Conservation (phyloP, 805 yeast genomes). For the Candida andamanensis region DNA sequence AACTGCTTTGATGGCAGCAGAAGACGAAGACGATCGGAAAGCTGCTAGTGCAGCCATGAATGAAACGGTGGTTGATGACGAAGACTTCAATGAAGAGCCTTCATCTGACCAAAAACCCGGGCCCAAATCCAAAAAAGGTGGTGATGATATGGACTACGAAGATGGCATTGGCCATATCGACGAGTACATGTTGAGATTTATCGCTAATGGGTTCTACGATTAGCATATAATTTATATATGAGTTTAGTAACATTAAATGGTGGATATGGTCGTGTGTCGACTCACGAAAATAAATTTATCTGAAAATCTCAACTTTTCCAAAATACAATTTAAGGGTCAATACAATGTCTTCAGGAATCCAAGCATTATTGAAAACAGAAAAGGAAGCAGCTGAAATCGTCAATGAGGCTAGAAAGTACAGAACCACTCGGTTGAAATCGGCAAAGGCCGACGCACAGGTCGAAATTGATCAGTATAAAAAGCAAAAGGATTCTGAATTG, state of each 20-base stretch:
- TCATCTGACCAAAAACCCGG: conserved; percentile 21
- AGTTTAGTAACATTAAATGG: no score
- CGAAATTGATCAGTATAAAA: conserved; percentile 84
- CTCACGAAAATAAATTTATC: no score
- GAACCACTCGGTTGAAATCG: conserved; percentile 83
- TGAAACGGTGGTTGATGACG: conserved; percentile 78
- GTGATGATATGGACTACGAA: conserved; percentile 41
- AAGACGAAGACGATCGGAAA: conserved; percentile 84
- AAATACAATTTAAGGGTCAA: no score
- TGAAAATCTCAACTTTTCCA: no score
- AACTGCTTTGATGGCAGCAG: conserved; percentile 80
- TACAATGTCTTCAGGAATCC: conserved; percentile 50
- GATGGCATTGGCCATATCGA: conserved; percentile 81
- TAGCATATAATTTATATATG: no score
- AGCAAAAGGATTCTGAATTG: conserved; percentile 78
- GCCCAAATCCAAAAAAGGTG: conserved; percentile 12
- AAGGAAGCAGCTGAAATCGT: conserved; percentile 96
- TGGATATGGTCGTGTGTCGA: no score
- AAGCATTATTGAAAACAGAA: conserved; percentile 81
- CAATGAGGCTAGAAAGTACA: conserved; percentile 85
- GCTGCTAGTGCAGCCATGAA: conserved; percentile 89
- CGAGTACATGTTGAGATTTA: conserved; percentile 90
- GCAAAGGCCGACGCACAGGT: conserved; percentile 90
- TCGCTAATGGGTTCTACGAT: conserved; percentile 72
- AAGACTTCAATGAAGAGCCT: conserved; percentile 65